Conservation (phyloP, 2,329 filamentous ascomycete species). For the Fusarium praegraminearum region DNA sequence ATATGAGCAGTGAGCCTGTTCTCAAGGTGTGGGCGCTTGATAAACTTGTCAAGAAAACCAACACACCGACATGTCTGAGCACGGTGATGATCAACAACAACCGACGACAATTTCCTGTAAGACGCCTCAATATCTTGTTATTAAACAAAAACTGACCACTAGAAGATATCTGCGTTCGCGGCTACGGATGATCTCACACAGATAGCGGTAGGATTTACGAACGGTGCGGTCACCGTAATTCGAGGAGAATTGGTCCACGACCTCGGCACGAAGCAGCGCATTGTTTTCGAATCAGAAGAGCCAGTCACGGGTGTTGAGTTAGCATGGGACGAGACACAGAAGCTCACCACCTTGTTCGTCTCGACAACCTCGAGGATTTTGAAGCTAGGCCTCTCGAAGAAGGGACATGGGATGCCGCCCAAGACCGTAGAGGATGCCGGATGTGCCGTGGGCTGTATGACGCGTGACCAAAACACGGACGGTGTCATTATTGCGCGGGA, state of each 20-base stretch:
- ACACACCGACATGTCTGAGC: constrained; percentile 87
- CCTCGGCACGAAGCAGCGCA: constrained; percentile 90
- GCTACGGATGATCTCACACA: constrained; percentile 90
- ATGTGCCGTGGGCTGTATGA: constrained; percentile 96
- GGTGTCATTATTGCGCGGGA: constrained; percentile 93
- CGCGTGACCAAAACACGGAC: constrained; percentile 80
- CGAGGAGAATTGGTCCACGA: constrained; percentile 96
- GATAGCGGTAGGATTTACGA: constrained; percentile 94
- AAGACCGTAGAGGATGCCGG: constrained; percentile 90
- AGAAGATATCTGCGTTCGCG: constrained; percentile 85
- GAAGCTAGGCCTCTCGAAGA: constrained; percentile 86
- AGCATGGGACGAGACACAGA: constrained; percentile 61
- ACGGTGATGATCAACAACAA: constrained; percentile 89
- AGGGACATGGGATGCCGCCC: constrained; percentile 89
- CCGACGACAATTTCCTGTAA: constrained; percentile 89
- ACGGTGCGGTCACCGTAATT: constrained; percentile 93
- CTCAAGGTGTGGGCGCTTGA: constrained; percentile 98
- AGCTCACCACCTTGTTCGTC: constrained; percentile 84
- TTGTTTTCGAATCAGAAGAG: constrained; percentile 96
- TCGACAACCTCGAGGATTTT: constrained; percentile 90
- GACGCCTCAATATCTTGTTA: constrained; percentile 35
- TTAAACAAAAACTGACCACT: not conserved
- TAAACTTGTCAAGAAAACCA: constrained; percentile 93
- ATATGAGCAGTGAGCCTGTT: constrained; percentile 86
- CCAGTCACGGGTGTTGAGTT: constrained; percentile 94